These are phyloP conservation scores for Labyrinthula sp. DNA, from an alignment of 352 stramenopile genomes.

Conservation along the genomic window DNA sequence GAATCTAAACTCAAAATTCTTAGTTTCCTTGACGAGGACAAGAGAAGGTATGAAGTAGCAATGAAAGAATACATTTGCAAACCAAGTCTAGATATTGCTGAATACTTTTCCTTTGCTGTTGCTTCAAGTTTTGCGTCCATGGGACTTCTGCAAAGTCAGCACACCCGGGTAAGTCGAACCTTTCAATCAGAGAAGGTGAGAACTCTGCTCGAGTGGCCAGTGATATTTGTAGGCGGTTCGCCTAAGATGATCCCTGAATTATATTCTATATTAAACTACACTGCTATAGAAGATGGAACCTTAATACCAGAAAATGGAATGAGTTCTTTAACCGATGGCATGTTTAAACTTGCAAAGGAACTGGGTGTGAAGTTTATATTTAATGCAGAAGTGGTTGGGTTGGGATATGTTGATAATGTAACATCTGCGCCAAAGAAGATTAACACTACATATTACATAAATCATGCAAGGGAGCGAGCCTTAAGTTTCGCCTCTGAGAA, in stretches of 20 bases:
- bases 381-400: constrained; percentile 3
- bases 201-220: constrained; percentile 23
- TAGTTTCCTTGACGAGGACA: constrained; percentile 22
- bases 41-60: constrained; percentile 27
- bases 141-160: constrained; percentile 21
- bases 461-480: too few relatives aligned
- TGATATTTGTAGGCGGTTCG: constrained; percentile 26
- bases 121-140: constrained; percentile 21
- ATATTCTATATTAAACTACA: constrained; percentile 30
- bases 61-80: constrained; percentile 30
- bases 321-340: constrained; percentile 1
- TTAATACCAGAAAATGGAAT: constrained; percentile 26
- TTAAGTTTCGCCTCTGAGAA: too few relatives aligned
- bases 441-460: neutral
- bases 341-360: constrained; percentile 11
- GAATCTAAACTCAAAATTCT: constrained; percentile 1
- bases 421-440: neutral
- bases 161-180: too few relatives aligned
- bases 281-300: constrained; percentile 21
- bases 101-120: constrained; percentile 17
- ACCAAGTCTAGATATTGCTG: constrained; percentile 8
- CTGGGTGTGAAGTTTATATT: constrained; percentile 24
- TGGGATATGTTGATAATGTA: constrained; percentile 6
- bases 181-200: constrained; percentile 3
- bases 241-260: constrained; percentile 15